These are phyloP conservation scores for Craterostigma plantagineum DNA, from an alignment of 257 asterid species.

Conservation along the genomic window DNA sequence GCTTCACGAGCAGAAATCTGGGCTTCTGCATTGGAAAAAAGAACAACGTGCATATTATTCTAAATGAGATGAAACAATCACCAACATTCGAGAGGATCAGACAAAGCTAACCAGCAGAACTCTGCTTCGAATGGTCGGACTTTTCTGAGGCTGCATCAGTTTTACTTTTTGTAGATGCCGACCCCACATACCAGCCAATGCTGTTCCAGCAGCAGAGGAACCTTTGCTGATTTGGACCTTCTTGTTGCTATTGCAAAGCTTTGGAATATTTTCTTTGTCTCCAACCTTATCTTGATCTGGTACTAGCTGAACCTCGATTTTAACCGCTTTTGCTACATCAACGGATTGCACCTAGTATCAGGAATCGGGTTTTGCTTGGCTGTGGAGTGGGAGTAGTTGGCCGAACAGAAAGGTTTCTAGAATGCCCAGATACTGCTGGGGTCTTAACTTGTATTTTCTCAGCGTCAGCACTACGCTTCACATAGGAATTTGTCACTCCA, in stretches of 20 bases:
- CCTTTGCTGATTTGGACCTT: constrained; percentile 33
- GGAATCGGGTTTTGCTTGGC: constrained; percentile 25
- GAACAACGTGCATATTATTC: constrained; percentile 12
- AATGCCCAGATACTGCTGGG: constrained; percentile 24
- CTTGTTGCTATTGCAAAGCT: constrained; percentile 28
- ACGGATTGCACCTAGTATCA: constrained; percentile 20
- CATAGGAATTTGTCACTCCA: constrained; percentile 62
- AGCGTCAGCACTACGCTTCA: constrained; percentile 39
- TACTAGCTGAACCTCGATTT: constrained; percentile 13
- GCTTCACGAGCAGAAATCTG: constrained; percentile 51
- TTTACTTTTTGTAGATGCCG: constrained; percentile 57
- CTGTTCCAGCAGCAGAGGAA: constrained; percentile 45
- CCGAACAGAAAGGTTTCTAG: constrained; percentile 17
- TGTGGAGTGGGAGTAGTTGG: constrained; percentile 17
- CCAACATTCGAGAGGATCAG: constrained; percentile 2
- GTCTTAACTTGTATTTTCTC: constrained; percentile 24
- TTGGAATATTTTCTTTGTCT: constrained; percentile 14
- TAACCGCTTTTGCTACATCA: constrained; percentile 20
- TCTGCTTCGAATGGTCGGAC: constrained; percentile 17
- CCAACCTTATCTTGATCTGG: too few species aligned
- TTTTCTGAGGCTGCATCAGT: constrained; percentile 24
- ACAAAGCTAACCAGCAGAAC: constrained; percentile 43
- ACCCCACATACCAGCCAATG: constrained; percentile 90
- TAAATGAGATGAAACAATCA: too few species aligned
- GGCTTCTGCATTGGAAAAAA: constrained; percentile 51